phyloP scores from a whole-genome alignment of 345 rosid species.

The Acer negundo region DNA sequence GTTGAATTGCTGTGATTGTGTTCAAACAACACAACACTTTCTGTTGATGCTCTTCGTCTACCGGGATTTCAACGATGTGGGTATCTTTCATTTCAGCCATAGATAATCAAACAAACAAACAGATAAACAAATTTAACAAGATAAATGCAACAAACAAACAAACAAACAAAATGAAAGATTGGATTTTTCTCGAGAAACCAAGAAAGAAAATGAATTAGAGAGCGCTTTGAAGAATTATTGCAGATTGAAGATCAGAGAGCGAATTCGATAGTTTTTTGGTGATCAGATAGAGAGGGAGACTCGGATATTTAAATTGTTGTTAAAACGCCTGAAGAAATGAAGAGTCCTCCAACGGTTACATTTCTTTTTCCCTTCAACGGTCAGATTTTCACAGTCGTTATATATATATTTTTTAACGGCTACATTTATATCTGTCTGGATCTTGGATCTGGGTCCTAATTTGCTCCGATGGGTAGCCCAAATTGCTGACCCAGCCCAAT shows the following conservation, averaged over 20 bases:
- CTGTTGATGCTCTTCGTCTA: slow-evolving; percentile 70
- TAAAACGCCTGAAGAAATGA: slow-evolving; percentile 7
- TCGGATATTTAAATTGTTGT: slow-evolving; percentile 45
- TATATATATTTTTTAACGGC: slow-evolving; percentile 20
- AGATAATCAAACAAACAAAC: neutral
- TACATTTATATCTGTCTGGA: neutral
- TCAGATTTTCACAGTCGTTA: slow-evolving; percentile 37
- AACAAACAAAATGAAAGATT: neutral
- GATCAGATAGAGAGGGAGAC: neutral
- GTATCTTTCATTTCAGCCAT: slow-evolving; percentile 66
- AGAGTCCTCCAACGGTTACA: slow-evolving; percentile 30
- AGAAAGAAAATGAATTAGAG: slow-evolving; percentile 20
- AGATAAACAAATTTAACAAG: neutral
- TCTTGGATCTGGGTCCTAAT: neutral
- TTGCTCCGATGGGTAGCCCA: neutral
- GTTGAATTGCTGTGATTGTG: slow-evolving; percentile 61
- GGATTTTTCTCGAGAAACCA: neutral
- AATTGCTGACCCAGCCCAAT: neutral
- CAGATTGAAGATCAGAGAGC: slow-evolving; percentile 8
- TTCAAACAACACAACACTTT: slow-evolving; percentile 37
- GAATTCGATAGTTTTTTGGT: slow-evolving; percentile 1
- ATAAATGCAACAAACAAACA: neutral
- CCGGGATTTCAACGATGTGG: slow-evolving; percentile 85
- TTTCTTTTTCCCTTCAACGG: slow-evolving; percentile 49
- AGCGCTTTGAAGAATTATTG: slow-evolving; percentile 11